Base-by-base conservation (phyloP, 768 basidiomycete genomes). In the Termitomyces sp. region DNA sequence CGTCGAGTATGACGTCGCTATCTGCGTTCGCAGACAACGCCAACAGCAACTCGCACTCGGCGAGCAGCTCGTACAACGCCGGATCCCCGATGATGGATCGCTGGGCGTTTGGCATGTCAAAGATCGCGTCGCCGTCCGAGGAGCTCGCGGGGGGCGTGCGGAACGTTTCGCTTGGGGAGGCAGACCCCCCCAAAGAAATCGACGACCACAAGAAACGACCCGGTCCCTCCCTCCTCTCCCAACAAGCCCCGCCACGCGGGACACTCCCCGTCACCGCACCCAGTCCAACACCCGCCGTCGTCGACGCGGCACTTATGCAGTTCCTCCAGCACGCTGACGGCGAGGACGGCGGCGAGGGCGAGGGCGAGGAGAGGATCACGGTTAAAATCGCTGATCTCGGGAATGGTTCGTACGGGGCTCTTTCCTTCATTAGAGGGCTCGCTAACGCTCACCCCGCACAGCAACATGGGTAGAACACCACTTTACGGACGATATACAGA, bases 361-460 rank as follows among this genome's bases (percentile, higher is more conserved):
- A 62, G 54, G 48, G 43, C 54, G 41, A 60, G 12, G 85, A 91
- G 65, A 83, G 84, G 67, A 97, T 98, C 58, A 98, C 94, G 6
- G 97, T 99, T 50, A 98, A 98, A 80, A 98, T 99, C 66, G 97
- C 96, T 29, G 97, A 99, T 80, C 73, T 99, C 50, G 97, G 97
- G 7, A 98, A 98, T 70, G 93, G 93, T 84, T 66, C 56, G 85
- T 55, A 40, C 11, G 59, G 36, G 46, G 40, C 48, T 52, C 49
- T 25, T n/a, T n/a, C n/a, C n/a, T n/a, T n/a, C n/a, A n/a, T n/a
- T n/a, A n/a, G n/a, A n/a, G n/a, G n/a, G n/a, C n/a, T n/a, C n/a
- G 15, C 36, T 0, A 9, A 23, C 20, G 18, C 45, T 40, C 6
- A 46, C 45, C 11, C 51, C 45, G 32, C 36, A n/a, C 62, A 87